A percentile compares a stretch with the other conserved stretches of the same genome.
Evolutionary conservation across 2,329 filamentous ascomycete species (phyloP).

Genomic region (Amylocarpus encephaloides): DNA sequence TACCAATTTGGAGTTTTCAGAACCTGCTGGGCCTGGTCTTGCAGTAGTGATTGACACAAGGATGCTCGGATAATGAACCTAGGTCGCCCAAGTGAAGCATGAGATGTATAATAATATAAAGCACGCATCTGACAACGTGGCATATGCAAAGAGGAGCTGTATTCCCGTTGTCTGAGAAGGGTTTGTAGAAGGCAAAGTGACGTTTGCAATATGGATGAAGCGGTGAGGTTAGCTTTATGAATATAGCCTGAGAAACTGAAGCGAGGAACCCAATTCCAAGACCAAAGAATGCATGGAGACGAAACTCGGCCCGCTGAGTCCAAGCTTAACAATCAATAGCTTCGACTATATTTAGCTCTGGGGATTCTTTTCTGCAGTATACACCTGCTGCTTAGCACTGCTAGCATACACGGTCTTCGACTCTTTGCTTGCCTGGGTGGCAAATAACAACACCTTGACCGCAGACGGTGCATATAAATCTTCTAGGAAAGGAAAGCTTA

Average conservation of each 20-base stretch:
- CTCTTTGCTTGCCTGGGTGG: background rate
- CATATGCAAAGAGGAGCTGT: background rate
- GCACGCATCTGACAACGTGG: constrained; percentile 1
- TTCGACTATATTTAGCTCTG: constrained; percentile 5
- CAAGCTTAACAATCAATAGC: constrained; percentile 7
- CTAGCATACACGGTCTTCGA: background rate
- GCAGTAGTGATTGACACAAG: background rate
- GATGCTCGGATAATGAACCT: constrained; percentile 1
- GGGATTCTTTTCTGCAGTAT: constrained; percentile 3
- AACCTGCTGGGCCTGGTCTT: too few species aligned
- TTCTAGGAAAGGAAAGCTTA: background rate
- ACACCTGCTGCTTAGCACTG: background rate
- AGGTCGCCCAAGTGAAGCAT: background rate
- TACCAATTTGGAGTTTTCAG: too few species aligned
- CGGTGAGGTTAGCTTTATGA: constrained; percentile 2
- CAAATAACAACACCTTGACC: background rate
- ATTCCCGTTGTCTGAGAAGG: background rate
- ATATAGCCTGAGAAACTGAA: background rate
- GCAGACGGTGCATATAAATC: background rate
- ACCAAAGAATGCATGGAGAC: constrained; percentile 1
- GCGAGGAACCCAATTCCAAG: background rate
- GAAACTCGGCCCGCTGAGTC: constrained; percentile 4
- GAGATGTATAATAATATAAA: background rate
- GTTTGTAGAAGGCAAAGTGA: constrained; percentile 3
- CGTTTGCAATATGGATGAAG: constrained; percentile 3